Evolutionary conservation across 2,329 filamentous ascomycete genomes (phyloP).

Genomic region (Lanzia echinophila): DNA sequence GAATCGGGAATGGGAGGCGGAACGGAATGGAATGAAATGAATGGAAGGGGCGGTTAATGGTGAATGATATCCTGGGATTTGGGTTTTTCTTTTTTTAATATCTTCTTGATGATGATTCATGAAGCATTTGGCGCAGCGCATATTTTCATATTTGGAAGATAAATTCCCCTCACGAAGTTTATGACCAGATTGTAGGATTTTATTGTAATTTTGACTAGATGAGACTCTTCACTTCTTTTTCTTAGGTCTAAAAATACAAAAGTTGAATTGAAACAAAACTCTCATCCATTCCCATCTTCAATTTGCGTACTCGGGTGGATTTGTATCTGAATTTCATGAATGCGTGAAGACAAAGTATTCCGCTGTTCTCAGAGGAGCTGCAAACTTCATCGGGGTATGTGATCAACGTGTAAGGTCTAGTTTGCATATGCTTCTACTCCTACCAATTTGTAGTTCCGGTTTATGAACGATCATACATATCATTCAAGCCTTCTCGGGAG

Average conservation of each 20-base stretch:
- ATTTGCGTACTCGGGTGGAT: too few species aligned
- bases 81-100: neutral
- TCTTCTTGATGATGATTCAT: neutral
- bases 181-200: conserved; percentile 1
- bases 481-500: too few species aligned
- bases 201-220: neutral
- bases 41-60: neutral
- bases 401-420: too few species aligned
- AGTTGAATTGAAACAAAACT: neutral
- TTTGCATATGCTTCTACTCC: too few species aligned
- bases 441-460: too few species aligned
- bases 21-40: neutral
- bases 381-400: too few species aligned
- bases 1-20: conserved; percentile 1
- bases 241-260: neutral
- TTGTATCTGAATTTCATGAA: too few species aligned
- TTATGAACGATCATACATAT: too few species aligned
- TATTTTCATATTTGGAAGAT: neutral
- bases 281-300: too few species aligned
- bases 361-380: too few species aligned
- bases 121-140: neutral
- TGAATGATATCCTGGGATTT: neutral
- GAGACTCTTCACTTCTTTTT: neutral
- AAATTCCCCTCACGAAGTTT: neutral
- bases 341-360: too few species aligned